A percentile compares a stretch with the other conserved stretches of the same genome.
Evolutionary conservation across 1,284 basidiomycete genomes (phyloP).

Genomic region (Leccinum angustisporum): DNA sequence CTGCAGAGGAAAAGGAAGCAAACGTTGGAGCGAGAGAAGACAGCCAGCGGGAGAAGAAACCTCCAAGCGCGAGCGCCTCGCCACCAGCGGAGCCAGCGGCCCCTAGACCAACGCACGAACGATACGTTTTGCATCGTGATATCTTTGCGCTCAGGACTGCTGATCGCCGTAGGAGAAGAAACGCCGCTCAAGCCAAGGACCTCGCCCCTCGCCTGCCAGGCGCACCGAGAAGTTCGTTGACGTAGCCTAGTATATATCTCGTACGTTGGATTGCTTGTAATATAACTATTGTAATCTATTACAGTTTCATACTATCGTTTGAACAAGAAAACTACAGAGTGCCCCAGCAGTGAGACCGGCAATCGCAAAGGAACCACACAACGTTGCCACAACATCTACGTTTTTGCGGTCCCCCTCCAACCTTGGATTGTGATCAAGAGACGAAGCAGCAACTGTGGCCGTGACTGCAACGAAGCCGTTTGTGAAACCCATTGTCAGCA

Average conservation of each 20-base stretch:
- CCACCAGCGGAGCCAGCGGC: slow-evolving; percentile 29
- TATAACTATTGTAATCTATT: not conserved
- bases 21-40: slow-evolving; percentile 28
- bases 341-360: slow-evolving; percentile 77
- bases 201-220: slow-evolving; percentile 57
- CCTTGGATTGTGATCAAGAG: slow-evolving; percentile 68
- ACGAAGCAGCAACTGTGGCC: slow-evolving; percentile 73
- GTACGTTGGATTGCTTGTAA: not conserved
- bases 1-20: slow-evolving; percentile 26
- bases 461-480: slow-evolving; percentile 75
- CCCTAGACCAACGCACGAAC: slow-evolving; percentile 45
- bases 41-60: slow-evolving; percentile 27
- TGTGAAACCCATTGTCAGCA: slow-evolving; percentile 71
- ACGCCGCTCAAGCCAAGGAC: slow-evolving; percentile 54
- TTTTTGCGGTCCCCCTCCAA: slow-evolving; percentile 66
- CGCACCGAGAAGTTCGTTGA: slow-evolving; percentile 35
- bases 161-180: slow-evolving; percentile 57
- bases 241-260: slow-evolving; percentile 2
- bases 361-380: slow-evolving; percentile 77
- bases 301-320: slow-evolving; percentile 53
- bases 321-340: slow-evolving; percentile 75
- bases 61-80: slow-evolving; percentile 23
- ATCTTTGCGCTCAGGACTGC: slow-evolving; percentile 60
- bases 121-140: slow-evolving; percentile 58
- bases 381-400: slow-evolving; percentile 80